These are phyloP conservation scores for Acidomyces sp. DNA, from an alignment of 495 filamentous ascomycete genomes.

Conservation along the genomic window DNA sequence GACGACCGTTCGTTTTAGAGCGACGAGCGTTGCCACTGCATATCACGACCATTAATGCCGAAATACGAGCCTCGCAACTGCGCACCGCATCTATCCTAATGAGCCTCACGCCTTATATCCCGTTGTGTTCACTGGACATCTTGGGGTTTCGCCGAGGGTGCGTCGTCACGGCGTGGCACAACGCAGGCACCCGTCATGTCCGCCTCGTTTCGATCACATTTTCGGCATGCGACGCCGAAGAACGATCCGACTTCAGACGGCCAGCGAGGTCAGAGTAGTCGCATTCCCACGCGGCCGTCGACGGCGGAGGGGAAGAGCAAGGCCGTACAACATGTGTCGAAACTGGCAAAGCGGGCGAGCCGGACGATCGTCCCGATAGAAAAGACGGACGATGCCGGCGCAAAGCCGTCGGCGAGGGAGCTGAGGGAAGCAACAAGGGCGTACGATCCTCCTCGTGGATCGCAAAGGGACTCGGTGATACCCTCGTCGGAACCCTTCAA, in stretches of 20 bases:
- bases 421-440: neutral
- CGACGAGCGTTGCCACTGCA: constrained; percentile 1
- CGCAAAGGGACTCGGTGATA: constrained; percentile 1
- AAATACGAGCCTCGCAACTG: constrained; percentile 7
- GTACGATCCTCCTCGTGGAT: neutral
- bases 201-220: constrained; percentile 12
- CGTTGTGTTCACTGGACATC: neutral
- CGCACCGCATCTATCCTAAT: constrained; percentile 12
- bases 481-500: constrained; percentile 1
- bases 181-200: constrained; percentile 11
- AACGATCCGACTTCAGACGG: neutral
- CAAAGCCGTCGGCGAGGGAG: constrained; percentile 3
- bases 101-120: neutral
- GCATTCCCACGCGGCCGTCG: neutral
- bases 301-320: constrained; percentile 2
- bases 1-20: constrained; percentile 1
- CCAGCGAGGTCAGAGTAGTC: constrained; percentile 2
- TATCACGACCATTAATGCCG: constrained; percentile 1
- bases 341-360: constrained; percentile 15
- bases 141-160: neutral
- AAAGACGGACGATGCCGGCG: constrained; percentile 1
- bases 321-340: constrained; percentile 13
- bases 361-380: constrained; percentile 9
- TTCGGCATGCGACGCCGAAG: neutral
- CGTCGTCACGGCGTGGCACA: constrained; percentile 1